phyloP scores from a whole-genome alignment of 1,139 yeast genomes.

The Saccharomyces hybrid region DNA sequence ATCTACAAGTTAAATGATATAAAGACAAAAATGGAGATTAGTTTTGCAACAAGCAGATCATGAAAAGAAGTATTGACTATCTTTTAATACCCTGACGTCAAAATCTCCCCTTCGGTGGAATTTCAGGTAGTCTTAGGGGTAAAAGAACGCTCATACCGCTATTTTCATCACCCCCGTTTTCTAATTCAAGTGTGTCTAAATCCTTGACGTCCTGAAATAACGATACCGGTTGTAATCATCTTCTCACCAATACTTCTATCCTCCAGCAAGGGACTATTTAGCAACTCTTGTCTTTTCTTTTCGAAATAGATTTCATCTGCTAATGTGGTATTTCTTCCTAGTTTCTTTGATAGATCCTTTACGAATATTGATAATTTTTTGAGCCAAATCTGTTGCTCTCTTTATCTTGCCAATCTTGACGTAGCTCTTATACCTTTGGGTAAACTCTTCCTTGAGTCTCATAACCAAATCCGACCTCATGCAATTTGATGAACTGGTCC shows the following conservation, averaged over 20 bases:
- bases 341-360: constrained; percentile 41
- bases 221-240: constrained; percentile 74
- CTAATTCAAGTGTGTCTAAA: constrained; percentile 23
- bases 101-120: constrained; percentile 84
- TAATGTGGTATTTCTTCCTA: constrained; percentile 54
- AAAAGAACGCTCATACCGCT: constrained; percentile 37
- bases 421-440: constrained; percentile 66
- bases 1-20: constrained; percentile 1
- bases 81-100: constrained; percentile 64
- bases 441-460: constrained; percentile 70
- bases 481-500: constrained; percentile 71
- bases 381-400: constrained; percentile 46
- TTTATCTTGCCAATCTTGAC: constrained; percentile 55
- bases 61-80: constrained; percentile 74
- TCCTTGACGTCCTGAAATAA: constrained; percentile 38
- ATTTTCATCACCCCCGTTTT: constrained; percentile 26
- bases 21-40: not conserved
- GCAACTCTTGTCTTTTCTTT: constrained; percentile 49
- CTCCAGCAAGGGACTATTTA: constrained; percentile 47
- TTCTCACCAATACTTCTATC: constrained; percentile 45
- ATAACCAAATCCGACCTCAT: constrained; percentile 64
- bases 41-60: constrained; percentile 8
- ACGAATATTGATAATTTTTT: constrained; percentile 45
- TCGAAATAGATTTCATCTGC: constrained; percentile 73
- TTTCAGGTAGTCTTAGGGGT: constrained; percentile 63